phyloP scores from a whole-genome alignment of 2,329 filamentous ascomycete species.

The Exophiala sideris region DNA sequence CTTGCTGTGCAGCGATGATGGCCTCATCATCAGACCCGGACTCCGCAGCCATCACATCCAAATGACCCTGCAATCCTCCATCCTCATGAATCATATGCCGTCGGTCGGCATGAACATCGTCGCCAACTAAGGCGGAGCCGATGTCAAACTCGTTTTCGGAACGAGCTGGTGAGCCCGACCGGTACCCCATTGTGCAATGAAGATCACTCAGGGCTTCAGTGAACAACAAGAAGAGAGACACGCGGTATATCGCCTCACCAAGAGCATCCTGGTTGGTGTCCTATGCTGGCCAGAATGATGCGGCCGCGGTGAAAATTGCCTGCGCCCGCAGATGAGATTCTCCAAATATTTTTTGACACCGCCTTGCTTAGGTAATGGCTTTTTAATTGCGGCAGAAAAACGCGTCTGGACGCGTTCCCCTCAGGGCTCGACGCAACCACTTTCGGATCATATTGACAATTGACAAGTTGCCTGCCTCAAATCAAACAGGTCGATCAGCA shows the following conservation, averaged over 20 bases:
- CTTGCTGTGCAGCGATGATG: conserved; percentile 85
- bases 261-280: background rate
- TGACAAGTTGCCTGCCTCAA: background rate
- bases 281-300: background rate
- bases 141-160: conserved; percentile 95
- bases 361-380: background rate
- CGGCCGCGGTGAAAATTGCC: conserved; percentile 1
- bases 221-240: background rate
- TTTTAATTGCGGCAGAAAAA: conserved; percentile 1
- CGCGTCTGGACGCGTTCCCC: conserved; percentile 11
- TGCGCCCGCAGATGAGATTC: conserved; percentile 1
- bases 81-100: conserved; percentile 32
- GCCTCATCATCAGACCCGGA: conserved; percentile 65
- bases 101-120: conserved; percentile 52
- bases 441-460: background rate
- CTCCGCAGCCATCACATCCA: conserved; percentile 49
- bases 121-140: conserved; percentile 69
- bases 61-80: conserved; percentile 31
- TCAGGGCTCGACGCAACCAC: background rate
- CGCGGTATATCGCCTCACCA: background rate
- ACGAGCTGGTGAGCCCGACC: conserved; percentile 69
- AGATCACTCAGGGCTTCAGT: background rate
- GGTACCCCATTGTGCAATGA: conserved; percentile 12
- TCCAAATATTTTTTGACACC: conserved; percentile 14
- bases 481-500: background rate